Base-by-base conservation (phyloP, 2,329 filamentous ascomycete genomes). In the Pseudocercospora pini-densiflorae region DNA sequence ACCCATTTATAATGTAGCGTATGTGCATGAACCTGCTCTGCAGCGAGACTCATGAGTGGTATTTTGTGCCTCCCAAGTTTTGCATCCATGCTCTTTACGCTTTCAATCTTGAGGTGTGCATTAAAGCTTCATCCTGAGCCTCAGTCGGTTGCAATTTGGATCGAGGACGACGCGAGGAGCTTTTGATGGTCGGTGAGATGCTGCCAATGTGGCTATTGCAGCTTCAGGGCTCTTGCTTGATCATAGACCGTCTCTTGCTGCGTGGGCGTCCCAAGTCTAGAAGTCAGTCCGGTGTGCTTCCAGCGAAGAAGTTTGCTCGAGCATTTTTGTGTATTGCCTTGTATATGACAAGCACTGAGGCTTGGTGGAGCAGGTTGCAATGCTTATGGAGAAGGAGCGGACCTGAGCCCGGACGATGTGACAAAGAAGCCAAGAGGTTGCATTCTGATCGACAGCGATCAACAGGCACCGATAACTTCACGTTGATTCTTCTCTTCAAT, bases 371-470 rank as follows among this genome's bases (percentile, higher is more conserved):
- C 3, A 10, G 4, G 19, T 21, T 21, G 47, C 47, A 51, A 9
- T 27, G 19, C 12, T 19, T 14, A 14, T 12, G 23, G 6, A 5
- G 7, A 1, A 12, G 47, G 14, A 51, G 23, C 51, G 51, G 51
- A 55, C 23, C 51, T 31, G 24, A 31, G 12, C 10, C 51, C 51
- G 23, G 24, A 16, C 51, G 14, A 55, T 12, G 51, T 55, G 14
- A 27, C 51, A 27, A 51, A 23, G 47, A 51, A 27, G 21, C 21
- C 19, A 24, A 27, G 24, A 23, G 24, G 51, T 55, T 27, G 27
- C 51, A 55, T 55, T 55, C 27, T 31, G 51, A 55, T 55, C 51
- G 51, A 55, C 49, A 54, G 19, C 45, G 45, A 49, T 49, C 19
- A 49, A 24, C 47, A 51, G 24, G 51, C 23, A 31, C 23, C 9